Conservation (phyloP, 2,329 filamentous ascomycete species). For the Rhinocladiella mackenziei region DNA sequence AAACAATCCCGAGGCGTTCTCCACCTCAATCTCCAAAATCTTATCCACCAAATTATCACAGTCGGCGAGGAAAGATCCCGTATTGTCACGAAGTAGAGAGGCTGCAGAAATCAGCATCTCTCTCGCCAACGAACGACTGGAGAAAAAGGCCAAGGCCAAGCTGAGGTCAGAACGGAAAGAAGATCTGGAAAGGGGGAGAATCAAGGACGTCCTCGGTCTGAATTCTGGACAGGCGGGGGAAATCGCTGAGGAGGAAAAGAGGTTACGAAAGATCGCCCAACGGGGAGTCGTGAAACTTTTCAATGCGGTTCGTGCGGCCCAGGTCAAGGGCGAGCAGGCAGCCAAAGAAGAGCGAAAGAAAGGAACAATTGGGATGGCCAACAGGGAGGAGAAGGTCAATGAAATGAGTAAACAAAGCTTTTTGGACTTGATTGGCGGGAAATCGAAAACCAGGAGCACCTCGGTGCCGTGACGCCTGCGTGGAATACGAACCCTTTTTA, state of each 20-base stretch:
- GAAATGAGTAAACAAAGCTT: conserved; percentile 98
- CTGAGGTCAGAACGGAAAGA: conserved; percentile 74
- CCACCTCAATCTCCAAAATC: conserved; percentile 89
- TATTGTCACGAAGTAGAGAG: conserved; percentile 76
- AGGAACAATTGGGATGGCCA: conserved; percentile 72
- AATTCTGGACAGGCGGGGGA: conserved; percentile 51
- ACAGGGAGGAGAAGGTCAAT: conserved; percentile 81
- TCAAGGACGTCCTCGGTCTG: conserved; percentile 76
- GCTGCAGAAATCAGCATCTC: conserved; percentile 70
- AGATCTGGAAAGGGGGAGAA: conserved; percentile 78
- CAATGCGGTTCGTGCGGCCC: conserved; percentile 88
- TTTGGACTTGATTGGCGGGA: conserved; percentile 73
- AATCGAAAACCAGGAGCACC: conserved; percentile 36
- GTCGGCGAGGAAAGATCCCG: conserved; percentile 78
- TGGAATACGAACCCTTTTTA: neutral
- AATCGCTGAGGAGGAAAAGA: conserved; percentile 67
- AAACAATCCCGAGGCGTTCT: conserved; percentile 87
- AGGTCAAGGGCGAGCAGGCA: conserved; percentile 81
- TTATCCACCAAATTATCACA: conserved; percentile 81
- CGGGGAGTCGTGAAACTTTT: conserved; percentile 94
- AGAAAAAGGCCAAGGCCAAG: conserved; percentile 73
- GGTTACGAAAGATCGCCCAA: conserved; percentile 81
- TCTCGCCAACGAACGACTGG: conserved; percentile 70
- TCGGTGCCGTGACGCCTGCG: neutral
- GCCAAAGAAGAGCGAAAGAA: conserved; percentile 61